These are phyloP conservation scores for Saccharomycopsis sp. DNA, from an alignment of 805 yeast genomes.

Conservation along the genomic window DNA sequence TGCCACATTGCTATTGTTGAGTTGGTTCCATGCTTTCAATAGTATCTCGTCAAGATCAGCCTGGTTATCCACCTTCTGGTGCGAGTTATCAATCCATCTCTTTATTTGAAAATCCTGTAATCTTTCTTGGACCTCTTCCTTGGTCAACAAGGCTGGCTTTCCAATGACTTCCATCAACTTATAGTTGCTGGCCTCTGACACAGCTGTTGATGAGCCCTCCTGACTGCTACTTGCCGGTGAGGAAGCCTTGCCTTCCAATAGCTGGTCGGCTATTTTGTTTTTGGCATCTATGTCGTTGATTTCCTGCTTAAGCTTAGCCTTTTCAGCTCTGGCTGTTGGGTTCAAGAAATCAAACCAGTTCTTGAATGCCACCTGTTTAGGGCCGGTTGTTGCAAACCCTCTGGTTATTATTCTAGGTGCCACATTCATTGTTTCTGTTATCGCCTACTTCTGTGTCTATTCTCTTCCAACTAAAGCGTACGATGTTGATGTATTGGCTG, in stretches of 20 bases:
- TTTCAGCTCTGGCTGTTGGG: conserved; percentile 9
- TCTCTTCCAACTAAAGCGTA: too few species aligned
- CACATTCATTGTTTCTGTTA: background rate
- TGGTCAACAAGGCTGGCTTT: conserved; percentile 10
- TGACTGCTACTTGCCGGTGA: background rate
- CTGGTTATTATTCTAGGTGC: conserved; percentile 1
- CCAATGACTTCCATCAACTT: conserved; percentile 17
- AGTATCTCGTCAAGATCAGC: conserved; percentile 12
- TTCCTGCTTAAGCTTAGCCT: conserved; percentile 6
- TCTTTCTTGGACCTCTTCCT: conserved; percentile 12
- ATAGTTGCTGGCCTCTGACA: background rate
- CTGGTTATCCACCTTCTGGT: conserved; percentile 8
- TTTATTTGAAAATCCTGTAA: conserved; percentile 14
- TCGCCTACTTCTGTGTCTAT: too few species aligned
- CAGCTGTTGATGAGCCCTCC: background rate
- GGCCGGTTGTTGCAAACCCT: conserved; percentile 4
- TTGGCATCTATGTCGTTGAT: conserved; percentile 10
- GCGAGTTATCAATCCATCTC: conserved; percentile 11
- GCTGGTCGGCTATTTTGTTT: conserved; percentile 11
- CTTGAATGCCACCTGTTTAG: background rate
- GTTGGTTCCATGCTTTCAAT: conserved; percentile 14
- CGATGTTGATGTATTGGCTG: background rate
- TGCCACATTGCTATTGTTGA: background rate
- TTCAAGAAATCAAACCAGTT: conserved; percentile 17
- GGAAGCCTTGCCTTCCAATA: background rate